Conservation (phyloP, 306 rosid species). For the Carpinus fangiana region DNA sequence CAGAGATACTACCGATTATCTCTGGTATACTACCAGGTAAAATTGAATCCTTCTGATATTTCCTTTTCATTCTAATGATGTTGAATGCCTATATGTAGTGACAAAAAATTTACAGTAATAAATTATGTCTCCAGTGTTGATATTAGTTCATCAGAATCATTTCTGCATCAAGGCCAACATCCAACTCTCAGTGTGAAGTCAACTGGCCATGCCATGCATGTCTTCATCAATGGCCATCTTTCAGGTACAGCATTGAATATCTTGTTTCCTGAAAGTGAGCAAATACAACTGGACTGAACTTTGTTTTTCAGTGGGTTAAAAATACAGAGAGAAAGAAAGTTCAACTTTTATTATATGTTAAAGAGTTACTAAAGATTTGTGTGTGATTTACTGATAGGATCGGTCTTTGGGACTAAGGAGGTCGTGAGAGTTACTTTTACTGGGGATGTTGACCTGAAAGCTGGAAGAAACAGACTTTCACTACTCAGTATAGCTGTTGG, state of each 20-base stretch:
- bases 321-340: background rate
- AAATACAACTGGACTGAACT: background rate
- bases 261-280: background rate
- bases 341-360: background rate
- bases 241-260: slow-evolving; percentile 44
- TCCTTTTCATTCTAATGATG: background rate
- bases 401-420: slow-evolving; percentile 56
- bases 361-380: background rate
- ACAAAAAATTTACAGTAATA: background rate
- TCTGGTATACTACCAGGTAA: slow-evolving; percentile 92
- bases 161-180: slow-evolving; percentile 47
- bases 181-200: slow-evolving; percentile 67
- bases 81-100: background rate
- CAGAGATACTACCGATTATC: slow-evolving; percentile 66
- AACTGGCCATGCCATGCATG: slow-evolving; percentile 75
- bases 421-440: slow-evolving; percentile 61
- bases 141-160: slow-evolving; percentile 62
- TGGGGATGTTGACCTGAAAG: slow-evolving; percentile 31
- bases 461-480: slow-evolving; percentile 47
- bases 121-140: slow-evolving; percentile 52
- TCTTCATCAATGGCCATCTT: slow-evolving; percentile 70
- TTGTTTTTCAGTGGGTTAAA: background rate
- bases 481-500: slow-evolving; percentile 50
- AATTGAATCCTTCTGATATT: slow-evolving; percentile 29
- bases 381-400: slow-evolving; percentile 45